A percentile compares a stretch with the other conserved stretches of the same genome.
These are phyloP conservation scores for Lichtheimia ramosa DNA, from an alignment of 371 early-diverging fungal genomes.

Conservation along the genomic window DNA sequence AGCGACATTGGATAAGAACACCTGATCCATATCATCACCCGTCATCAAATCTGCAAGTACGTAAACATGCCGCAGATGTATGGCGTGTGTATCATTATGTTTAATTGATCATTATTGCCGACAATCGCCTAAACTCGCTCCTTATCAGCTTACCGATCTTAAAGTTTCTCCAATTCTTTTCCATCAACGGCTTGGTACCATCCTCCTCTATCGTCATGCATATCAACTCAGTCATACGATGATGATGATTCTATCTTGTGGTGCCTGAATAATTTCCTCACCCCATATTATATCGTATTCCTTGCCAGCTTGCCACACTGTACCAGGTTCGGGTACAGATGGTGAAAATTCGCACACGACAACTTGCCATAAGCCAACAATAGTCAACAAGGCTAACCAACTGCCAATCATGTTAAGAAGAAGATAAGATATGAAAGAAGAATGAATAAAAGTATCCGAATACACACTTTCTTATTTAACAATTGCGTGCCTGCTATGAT, in stretches of 20 bases:
- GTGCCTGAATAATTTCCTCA: slow-evolving; percentile 13
- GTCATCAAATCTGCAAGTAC: slow-evolving; percentile 34
- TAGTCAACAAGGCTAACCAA: too few species aligned
- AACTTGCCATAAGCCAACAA: neutral
- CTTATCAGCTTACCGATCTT: slow-evolving; percentile 24
- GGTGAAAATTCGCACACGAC: slow-evolving; percentile 26
- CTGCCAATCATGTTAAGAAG: too few species aligned
- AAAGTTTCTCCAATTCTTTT: slow-evolving; percentile 26
- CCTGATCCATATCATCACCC: slow-evolving; percentile 34
- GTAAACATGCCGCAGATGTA: neutral
- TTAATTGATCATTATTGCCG: too few species aligned
- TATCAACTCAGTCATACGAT: slow-evolving; percentile 7
- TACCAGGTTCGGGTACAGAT: slow-evolving; percentile 46
- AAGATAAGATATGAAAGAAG: too few species aligned
- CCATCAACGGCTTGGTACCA: slow-evolving; percentile 16
- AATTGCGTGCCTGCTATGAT: too few species aligned
- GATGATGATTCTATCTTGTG: neutral
- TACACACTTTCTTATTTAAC: too few species aligned
- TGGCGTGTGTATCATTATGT: neutral
- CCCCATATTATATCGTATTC: slow-evolving; percentile 45
- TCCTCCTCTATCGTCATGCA: slow-evolving; percentile 19
- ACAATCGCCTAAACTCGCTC: too few species aligned
- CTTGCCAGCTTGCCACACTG: slow-evolving; percentile 43
- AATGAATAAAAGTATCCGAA: too few species aligned
- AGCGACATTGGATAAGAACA: slow-evolving; percentile 28